Percentiles rank a stretch among this genome's conserved stretches.
phyloP scores from a whole-genome alignment of 2,329 filamentous ascomycete genomes.

The Verruconis gallopava region DNA sequence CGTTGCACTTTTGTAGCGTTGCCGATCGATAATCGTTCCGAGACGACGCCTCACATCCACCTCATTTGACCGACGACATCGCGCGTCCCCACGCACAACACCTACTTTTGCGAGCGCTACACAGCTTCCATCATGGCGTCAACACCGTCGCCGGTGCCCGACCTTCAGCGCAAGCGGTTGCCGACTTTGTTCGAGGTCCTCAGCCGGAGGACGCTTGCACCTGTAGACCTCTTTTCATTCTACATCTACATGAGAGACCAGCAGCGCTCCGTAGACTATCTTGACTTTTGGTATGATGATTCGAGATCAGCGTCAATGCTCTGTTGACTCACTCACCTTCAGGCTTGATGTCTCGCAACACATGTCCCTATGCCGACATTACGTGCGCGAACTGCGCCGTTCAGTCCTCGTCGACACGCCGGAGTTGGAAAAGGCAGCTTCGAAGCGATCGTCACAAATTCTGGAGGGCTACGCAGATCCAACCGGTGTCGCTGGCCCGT shows the following conservation, averaged over 20 bases:
- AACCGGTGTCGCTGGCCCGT: slow-evolving; percentile 38
- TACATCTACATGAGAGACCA: slow-evolving; percentile 99
- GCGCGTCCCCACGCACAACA: no score
- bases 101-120: no score
- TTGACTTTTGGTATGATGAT: slow-evolving; percentile 79
- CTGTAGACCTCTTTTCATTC: slow-evolving; percentile 95
- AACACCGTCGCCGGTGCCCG: slow-evolving; percentile 16
- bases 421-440: slow-evolving; percentile 67
- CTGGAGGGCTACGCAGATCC: slow-evolving; percentile 52
- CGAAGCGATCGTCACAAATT: slow-evolving; percentile 72
- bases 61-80: no score
- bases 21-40: no score
- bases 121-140: slow-evolving; percentile 14
- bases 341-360: slow-evolving; percentile 99
- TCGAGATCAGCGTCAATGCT: background rate
- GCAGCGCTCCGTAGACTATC: slow-evolving; percentile 91
- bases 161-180: slow-evolving; percentile 57
- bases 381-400: slow-evolving; percentile 85
- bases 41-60: no score
- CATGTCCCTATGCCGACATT: slow-evolving; percentile 94
- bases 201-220: slow-evolving; percentile 83
- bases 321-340: slow-evolving; percentile 4
- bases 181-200: slow-evolving; percentile 94
- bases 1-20: no score
- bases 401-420: slow-evolving; percentile 90